Evolutionary conservation across 176 grass and related monocot genomes (phyloP), one percentile per base, ranked within the genome.

Genomic region (Elaeis guineensis): DNA sequence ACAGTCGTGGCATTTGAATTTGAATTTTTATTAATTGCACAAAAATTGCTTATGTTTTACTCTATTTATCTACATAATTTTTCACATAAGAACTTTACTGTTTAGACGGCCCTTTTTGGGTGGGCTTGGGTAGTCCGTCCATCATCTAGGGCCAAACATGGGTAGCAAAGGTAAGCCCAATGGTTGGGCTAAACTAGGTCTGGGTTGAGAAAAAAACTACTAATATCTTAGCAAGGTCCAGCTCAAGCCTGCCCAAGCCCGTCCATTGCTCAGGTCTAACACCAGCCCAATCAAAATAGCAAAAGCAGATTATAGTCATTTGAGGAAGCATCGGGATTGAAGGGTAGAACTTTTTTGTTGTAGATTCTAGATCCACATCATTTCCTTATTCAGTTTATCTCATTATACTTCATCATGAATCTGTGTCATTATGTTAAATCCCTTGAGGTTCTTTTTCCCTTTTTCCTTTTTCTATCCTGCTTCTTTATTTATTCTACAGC

Each of bases 261-360:
- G 1, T 1, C 21, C 21, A 0, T 22, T 2, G 23, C 23, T 23
- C 23, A 23, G 23, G 23, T 23, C 23, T 23, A 23, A 2, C n/a
- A n/a, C n/a, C n/a, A n/a, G 77, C 55, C 77, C 77, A 5, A 62
- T 72, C 16, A 74, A 74, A 69, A 67, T 74, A 62, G 62, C 54
- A 25, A 73, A 73, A 54, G 48, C 62, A 4, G 30, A 55, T 30
- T 35, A 29, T 4, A 66, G 77, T 6, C 63, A 50, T 61, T 57
- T 49, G 20, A 67, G 76, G 52, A 79, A 73, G 73, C 59, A 39
- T 4, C 26, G 77, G 52, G 53, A 24, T 14, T 32, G 68, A 50
- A 65, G 68, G 26, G 67, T 64, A 17, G 56, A 12, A 49, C 8
- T 80, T 18, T 63, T 62, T 52, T 74, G 77, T 25, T 74, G 70